These are phyloP conservation scores for Collybiopsis confluens DNA, from an alignment of 768 basidiomycete genomes.

Conservation along the genomic window DNA sequence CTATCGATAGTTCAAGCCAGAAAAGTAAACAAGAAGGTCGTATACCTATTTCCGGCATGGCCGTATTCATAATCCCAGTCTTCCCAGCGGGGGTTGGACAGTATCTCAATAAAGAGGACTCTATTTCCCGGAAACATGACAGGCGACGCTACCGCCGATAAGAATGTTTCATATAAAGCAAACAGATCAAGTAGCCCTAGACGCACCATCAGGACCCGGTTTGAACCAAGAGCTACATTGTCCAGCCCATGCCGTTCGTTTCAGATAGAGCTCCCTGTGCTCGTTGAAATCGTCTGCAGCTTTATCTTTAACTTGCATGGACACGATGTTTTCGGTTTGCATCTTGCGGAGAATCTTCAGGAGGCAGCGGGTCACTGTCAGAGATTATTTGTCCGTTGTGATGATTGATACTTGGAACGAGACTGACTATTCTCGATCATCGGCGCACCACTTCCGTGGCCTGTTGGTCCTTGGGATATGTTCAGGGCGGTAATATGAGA, in stretches of 20 bases:
- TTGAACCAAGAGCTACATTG: slow-evolving; percentile 19
- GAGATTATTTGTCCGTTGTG: too few species aligned
- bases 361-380: slow-evolving; percentile 14
- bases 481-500: background rate
- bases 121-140: slow-evolving; percentile 21
- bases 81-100: slow-evolving; percentile 19
- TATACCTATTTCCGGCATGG: slow-evolving; percentile 16
- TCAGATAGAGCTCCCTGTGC: slow-evolving; percentile 17
- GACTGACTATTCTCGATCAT: slow-evolving; percentile 16
- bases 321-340: slow-evolving; percentile 20
- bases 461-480: slow-evolving; percentile 12
- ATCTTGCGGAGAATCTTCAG: slow-evolving; percentile 19
- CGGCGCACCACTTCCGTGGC: slow-evolving; percentile 20
- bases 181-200: too few species aligned
- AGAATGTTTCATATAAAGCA: too few species aligned
- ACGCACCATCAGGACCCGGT: slow-evolving; percentile 14
- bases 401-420: background rate
- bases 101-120: slow-evolving; percentile 19
- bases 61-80: slow-evolving; percentile 22
- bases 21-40: too few species aligned
- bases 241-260: slow-evolving; percentile 20
- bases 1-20: background rate
- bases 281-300: slow-evolving; percentile 19
- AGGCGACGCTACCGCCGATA: slow-evolving; percentile 14
- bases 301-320: slow-evolving; percentile 18